Evolutionary conservation across 2,329 filamentous ascomycete genomes (phyloP), one percentile per base, ranked within the genome.

Genomic region (Stylonectria norvegica): DNA sequence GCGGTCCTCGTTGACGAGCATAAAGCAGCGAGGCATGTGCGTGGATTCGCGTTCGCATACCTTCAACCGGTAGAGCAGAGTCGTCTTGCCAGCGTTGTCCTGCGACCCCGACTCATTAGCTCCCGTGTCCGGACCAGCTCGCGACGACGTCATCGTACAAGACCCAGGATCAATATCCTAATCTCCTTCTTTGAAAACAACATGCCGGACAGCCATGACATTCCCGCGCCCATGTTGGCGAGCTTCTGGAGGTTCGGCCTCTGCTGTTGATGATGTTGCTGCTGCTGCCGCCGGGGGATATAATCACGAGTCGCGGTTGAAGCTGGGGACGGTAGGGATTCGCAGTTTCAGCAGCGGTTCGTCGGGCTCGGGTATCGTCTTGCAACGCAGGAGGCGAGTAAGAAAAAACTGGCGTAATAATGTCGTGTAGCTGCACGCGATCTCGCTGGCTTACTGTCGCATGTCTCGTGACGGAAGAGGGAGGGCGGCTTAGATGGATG

Each of bases 41-140:
- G n/a, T n/a, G n/a, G n/a, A n/a, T n/a, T 23, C 18, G 22, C 7
- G 12, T 12, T 15, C 3, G 31, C 61, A 48, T 44, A 94, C 89
- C 85, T 96, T 96, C 55, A 98, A 73, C 68, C 91, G 86, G 73
- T 98, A 98, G 43, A 98, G 75, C 45, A 98, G 76, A 20, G 93
- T 98, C 30, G 93, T 98, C 73, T 98, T 98, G 66, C 93, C 93
- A 34, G 93, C 93, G 68, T 97, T 97, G 69, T 98, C 93, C 89
- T 97, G 27, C 27, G 22, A 39, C 35, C 16, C 42, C 39, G 38
- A 20, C 35, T 38, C 20, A 38, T 48, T 50, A 53, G 47, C 38
- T 36, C 20, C 39, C 57, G 48, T 47, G 53, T 23, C 17, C 40
- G 47, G 36, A 28, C 34, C 20, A 15, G 20, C 31, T 36, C 15